Percentiles rank a stretch among this genome's conserved stretches.
Evolutionary conservation across 495 filamentous ascomycete species (phyloP).

Genomic region (Penicillium mononematosum): DNA sequence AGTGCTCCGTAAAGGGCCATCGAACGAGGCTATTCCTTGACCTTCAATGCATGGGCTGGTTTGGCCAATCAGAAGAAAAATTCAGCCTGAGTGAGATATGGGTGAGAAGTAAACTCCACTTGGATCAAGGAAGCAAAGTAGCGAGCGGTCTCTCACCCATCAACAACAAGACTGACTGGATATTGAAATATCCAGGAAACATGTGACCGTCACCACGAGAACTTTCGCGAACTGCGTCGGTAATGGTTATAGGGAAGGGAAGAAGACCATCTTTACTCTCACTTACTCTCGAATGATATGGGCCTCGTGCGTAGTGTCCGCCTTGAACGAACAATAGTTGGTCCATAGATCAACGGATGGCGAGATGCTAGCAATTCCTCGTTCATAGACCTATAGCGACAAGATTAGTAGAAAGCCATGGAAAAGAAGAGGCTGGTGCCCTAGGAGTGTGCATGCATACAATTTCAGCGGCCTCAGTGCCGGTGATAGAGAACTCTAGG

Average conservation of each 20-base stretch:
- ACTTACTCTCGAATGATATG: constrained; percentile 99
- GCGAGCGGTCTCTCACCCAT: constrained; percentile 56
- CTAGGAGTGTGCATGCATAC: constrained; percentile 43
- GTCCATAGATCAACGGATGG: constrained; percentile 96
- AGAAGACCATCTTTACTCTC: constrained; percentile 62
- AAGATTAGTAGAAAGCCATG: constrained; percentile 22
- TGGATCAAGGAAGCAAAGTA: constrained; percentile 40
- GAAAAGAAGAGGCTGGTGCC: not conserved
- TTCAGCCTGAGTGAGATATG: constrained; percentile 55
- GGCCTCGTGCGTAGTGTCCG: constrained; percentile 90
- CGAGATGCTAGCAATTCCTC: constrained; percentile 88
- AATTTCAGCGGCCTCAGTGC: constrained; percentile 97
- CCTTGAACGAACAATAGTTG: constrained; percentile 96
- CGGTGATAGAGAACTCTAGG: constrained; percentile 92
- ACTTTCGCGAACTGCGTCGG: constrained; percentile 40
- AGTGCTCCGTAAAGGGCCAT: constrained; percentile 37
- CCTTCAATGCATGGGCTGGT: constrained; percentile 32
- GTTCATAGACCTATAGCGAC: constrained; percentile 75
- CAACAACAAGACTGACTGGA: constrained; percentile 38
- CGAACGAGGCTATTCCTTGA: constrained; percentile 30
- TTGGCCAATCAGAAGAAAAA: constrained; percentile 37
- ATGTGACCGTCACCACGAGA: constrained; percentile 34
- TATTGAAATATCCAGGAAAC: constrained; percentile 28
- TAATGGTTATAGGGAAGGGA: constrained; percentile 51
- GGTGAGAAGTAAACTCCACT: constrained; percentile 56